phyloP scores from a whole-genome alignment of 2,329 filamentous ascomycete genomes.

The Calonectria hawksworthii region DNA sequence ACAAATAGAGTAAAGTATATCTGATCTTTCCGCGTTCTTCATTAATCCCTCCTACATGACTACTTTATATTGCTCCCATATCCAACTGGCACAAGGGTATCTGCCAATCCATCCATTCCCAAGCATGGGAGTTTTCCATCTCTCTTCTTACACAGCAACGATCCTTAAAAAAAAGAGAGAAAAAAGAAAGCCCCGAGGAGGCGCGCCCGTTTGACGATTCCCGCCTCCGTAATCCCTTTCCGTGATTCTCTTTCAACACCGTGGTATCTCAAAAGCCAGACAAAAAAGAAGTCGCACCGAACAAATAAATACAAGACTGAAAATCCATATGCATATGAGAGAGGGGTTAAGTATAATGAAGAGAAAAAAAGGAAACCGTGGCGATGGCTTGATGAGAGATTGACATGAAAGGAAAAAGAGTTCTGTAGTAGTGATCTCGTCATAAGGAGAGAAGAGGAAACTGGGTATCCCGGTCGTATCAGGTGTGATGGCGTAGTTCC shows the following conservation, averaged over 20 bases:
- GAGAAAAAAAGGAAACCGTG: constrained; percentile 26
- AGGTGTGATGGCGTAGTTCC: constrained; percentile 21
- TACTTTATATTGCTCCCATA: constrained; percentile 14
- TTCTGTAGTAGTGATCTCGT: constrained; percentile 34
- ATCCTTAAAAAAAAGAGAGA: constrained; percentile 8
- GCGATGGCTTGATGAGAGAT: constrained; percentile 16
- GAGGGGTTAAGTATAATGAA: constrained; percentile 25
- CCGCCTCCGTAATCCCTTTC: constrained; percentile 9
- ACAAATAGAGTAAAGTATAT: not conserved
- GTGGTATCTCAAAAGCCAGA: constrained; percentile 46
- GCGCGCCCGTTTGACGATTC: constrained; percentile 15
- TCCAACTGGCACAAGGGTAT: constrained; percentile 30
- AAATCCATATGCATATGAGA: not conserved
- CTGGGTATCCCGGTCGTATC: constrained; percentile 43
- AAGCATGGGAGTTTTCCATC: not conserved
- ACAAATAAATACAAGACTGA: constrained; percentile 11
- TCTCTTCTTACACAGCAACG: constrained; percentile 19
- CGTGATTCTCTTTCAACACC: constrained; percentile 33
- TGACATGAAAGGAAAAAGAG: constrained; percentile 24
- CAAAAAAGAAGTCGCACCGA: constrained; percentile 28
- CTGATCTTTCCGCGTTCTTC: constrained; percentile 26
- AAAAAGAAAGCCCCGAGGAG: constrained; percentile 7
- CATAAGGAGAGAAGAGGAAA: constrained; percentile 38
- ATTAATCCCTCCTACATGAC: constrained; percentile 35
- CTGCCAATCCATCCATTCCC: constrained; percentile 19